Conservation (phyloP, 2,329 filamentous ascomycete genomes). For the Hymenoscyphus occultus region DNA sequence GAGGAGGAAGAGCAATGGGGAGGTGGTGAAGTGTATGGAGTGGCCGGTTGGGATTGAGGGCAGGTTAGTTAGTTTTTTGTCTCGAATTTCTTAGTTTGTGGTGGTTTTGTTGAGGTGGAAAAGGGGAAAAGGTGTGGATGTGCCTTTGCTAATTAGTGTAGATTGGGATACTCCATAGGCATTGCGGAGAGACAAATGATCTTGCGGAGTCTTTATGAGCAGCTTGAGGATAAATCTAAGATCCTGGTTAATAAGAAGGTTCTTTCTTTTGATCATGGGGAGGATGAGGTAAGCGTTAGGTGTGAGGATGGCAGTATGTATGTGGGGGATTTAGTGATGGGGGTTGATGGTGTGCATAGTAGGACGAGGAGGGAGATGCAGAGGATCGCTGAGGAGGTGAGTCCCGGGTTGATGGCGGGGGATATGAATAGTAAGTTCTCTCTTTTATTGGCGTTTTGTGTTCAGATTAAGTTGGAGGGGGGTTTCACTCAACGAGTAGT, state of each 20-base stretch:
- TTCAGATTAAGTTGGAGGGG: background rate
- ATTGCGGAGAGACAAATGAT: constrained; percentile 23
- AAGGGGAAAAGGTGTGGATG: background rate
- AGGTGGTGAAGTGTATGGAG: constrained; percentile 15
- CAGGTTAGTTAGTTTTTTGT: constrained; percentile 14
- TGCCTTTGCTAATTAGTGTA: constrained; percentile 5
- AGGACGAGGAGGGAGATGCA: constrained; percentile 35
- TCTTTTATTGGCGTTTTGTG: background rate
- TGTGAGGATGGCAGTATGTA: constrained; percentile 27
- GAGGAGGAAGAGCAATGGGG: constrained; percentile 17
- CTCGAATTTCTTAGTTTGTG: background rate
- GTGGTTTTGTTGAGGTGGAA: background rate
- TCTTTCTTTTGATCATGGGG: constrained; percentile 15
- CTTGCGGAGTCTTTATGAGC: constrained; percentile 24
- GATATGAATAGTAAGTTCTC: constrained; percentile 22
- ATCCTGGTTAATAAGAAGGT: constrained; percentile 25
- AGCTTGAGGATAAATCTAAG: constrained; percentile 24
- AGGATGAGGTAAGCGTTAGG: constrained; percentile 16
- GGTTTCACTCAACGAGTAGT: no score
- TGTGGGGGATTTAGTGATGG: constrained; percentile 27
- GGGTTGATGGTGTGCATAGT: constrained; percentile 32
- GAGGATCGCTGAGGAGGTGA: constrained; percentile 27
- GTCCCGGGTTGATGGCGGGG: constrained; percentile 20
- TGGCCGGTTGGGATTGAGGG: constrained; percentile 21
- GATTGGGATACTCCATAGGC: constrained; percentile 23